Evolutionary conservation across 2,329 filamentous ascomycete genomes (phyloP).

Genomic region (Colletotrichum tofieldiae): DNA sequence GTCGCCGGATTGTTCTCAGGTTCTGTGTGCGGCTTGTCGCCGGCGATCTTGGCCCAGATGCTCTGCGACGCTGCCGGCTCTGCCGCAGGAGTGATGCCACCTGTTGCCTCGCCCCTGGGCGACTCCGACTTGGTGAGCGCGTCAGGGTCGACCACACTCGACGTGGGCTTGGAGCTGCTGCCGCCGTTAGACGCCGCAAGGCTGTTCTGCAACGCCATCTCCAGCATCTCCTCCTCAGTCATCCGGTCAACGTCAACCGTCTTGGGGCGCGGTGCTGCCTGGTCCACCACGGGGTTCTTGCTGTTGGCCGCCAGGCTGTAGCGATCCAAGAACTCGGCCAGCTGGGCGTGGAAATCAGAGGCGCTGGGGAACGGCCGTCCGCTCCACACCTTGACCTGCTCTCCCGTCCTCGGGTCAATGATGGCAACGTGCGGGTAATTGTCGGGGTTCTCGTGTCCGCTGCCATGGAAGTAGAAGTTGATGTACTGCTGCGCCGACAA

Average conservation of each 20-base stretch:
- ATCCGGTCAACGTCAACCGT: constrained; percentile 86
- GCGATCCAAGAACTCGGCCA: constrained; percentile 96
- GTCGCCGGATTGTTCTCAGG: constrained; percentile 79
- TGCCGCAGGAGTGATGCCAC: constrained; percentile 7
- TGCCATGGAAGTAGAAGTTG: constrained; percentile 87
- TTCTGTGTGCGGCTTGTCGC: constrained; percentile 81
- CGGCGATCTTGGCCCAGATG: constrained; percentile 80
- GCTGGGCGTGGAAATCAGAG: constrained; percentile 88
- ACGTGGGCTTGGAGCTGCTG: constrained; percentile 55
- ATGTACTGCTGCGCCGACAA: constrained; percentile 84
- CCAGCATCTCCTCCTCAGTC: constrained; percentile 97
- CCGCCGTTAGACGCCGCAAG: constrained; percentile 67
- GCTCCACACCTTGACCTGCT: constrained; percentile 97
- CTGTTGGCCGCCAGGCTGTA: constrained; percentile 91
- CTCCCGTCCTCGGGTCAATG: constrained; percentile 93
- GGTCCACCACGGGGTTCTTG: constrained; percentile 91
- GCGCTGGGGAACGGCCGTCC: constrained; percentile 84
- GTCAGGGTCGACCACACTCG: constrained; percentile 85
- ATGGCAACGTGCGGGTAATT: constrained; percentile 98
- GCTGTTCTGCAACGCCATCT: constrained; percentile 93
- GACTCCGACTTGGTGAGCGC: constrained; percentile 80
- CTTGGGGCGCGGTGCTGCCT: constrained; percentile 79
- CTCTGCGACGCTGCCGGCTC: constrained; percentile 49
- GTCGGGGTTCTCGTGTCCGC: constrained; percentile 82
- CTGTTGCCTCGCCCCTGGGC: constrained; percentile 58